phyloP scores from a whole-genome alignment of 177 flowering plant species.

The Vitis hybrid region DNA sequence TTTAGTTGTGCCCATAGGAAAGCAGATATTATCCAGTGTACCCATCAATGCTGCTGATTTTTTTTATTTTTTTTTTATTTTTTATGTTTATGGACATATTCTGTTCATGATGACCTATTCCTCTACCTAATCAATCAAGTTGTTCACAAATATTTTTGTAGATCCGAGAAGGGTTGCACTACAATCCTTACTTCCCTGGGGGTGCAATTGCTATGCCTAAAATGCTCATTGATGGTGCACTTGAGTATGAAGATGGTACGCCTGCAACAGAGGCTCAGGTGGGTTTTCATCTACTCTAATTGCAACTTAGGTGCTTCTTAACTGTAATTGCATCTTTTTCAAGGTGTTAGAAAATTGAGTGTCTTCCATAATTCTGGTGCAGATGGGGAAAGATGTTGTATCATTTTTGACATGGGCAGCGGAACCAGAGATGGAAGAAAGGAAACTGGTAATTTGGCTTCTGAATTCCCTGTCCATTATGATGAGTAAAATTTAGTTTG shows the following conservation, averaged over 20 bases:
- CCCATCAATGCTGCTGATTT: not conserved
- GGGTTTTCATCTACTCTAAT: conserved; percentile 1
- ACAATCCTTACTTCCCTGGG: conserved; percentile 82
- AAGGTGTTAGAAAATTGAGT: not conserved
- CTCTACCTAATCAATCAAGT: not conserved
- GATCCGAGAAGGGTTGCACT: conserved; percentile 74
- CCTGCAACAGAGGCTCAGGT: conserved; percentile 87
- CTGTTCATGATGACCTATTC: not conserved
- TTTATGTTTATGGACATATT: not conserved
- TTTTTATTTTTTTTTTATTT: not conserved
- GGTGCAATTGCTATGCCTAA: conserved; percentile 88
- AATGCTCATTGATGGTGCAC: conserved; percentile 76
- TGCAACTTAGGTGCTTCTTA: not conserved
- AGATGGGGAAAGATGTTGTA: conserved; percentile 85
- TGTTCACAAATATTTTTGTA: conserved; percentile 20
- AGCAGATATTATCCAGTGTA: not conserved
- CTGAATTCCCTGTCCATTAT: not conserved
- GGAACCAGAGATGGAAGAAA: conserved; percentile 84
- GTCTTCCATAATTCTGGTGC: conserved; percentile 12
- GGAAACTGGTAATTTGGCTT: conserved; percentile 52
- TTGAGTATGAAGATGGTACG: conserved; percentile 74
- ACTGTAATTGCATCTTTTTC: not conserved
- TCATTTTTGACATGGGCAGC: conserved; percentile 82
- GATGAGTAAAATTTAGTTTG: not conserved
- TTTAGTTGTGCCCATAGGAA: not conserved